These are phyloP conservation scores for Creolimax fragrantissima DNA, from an alignment of 78 protist species.

Conservation along the genomic window DNA sequence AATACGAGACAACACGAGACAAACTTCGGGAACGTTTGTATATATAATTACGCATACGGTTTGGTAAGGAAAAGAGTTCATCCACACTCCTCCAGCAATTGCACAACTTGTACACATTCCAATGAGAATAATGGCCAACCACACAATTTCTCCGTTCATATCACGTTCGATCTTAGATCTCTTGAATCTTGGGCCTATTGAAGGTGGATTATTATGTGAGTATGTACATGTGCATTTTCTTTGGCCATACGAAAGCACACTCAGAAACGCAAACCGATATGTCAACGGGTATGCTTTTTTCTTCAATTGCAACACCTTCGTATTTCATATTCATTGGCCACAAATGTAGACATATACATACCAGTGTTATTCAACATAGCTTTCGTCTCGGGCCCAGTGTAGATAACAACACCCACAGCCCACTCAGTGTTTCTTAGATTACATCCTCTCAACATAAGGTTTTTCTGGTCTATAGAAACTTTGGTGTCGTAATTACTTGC, in stretches of 20 bases:
- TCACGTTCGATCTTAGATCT: slow-evolving; percentile 17
- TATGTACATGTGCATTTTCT: neutral
- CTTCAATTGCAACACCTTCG: no score
- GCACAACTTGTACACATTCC: neutral
- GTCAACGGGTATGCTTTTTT: no score
- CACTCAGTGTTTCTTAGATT: slow-evolving; percentile 51
- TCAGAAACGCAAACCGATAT: no score
- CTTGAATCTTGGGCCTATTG: slow-evolving; percentile 9
- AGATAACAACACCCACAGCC: slow-evolving; percentile 64
- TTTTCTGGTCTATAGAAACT: neutral
- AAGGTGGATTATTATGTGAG: neutral
- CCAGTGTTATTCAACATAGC: slow-evolving; percentile 31
- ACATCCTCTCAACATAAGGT: slow-evolving; percentile 29
- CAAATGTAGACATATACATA: no score
- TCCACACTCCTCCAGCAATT: slow-evolving; percentile 4
- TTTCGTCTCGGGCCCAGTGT: slow-evolving; percentile 83
- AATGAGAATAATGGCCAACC: neutral
- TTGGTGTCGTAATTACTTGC: neutral
- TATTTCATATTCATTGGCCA: no score
- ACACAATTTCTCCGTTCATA: slow-evolving; percentile 14
- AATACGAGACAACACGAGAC: no score
- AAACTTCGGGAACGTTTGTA: no score
- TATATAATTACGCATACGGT: no score
- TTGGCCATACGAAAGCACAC: no score
- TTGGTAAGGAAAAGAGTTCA: neutral